These are phyloP conservation scores for Arxiozyma telluris DNA, from an alignment of 1,139 yeast species.

Conservation along the genomic window DNA sequence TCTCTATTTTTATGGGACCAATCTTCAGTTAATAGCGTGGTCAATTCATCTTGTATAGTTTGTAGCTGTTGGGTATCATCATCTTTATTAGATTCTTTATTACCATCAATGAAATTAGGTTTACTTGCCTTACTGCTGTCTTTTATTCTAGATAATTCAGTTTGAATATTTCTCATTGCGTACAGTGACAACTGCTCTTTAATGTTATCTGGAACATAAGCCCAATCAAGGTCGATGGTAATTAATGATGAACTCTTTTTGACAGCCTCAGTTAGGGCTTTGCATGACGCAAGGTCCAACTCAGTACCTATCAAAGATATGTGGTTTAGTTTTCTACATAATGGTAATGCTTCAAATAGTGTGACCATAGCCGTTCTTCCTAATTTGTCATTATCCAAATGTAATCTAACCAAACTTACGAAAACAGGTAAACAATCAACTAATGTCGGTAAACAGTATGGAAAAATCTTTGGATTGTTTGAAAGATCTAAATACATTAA, in stretches of 20 bases:
- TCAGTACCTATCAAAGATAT: slow-evolving; percentile 54
- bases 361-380: slow-evolving; percentile 40
- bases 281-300: slow-evolving; percentile 44
- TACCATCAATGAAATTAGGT: slow-evolving; percentile 1
- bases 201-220: slow-evolving; percentile 41
- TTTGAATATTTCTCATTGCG: slow-evolving; percentile 66
- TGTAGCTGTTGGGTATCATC: slow-evolving; percentile 15
- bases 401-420: slow-evolving; percentile 46
- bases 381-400: slow-evolving; percentile 52
- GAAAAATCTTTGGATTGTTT: slow-evolving; percentile 52
- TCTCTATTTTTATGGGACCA: slow-evolving; percentile 20
- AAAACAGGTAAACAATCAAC: slow-evolving; percentile 51
- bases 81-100: not conserved
- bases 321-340: slow-evolving; percentile 48
- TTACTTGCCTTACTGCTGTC: not conserved
- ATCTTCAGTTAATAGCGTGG: slow-evolving; percentile 26
- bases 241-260: slow-evolving; percentile 48
- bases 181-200: slow-evolving; percentile 56
- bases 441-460: slow-evolving; percentile 34
- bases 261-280: slow-evolving; percentile 50
- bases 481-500: slow-evolving; percentile 60
- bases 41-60: slow-evolving; percentile 30
- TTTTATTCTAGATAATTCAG: slow-evolving; percentile 22
- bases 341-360: slow-evolving; percentile 54
- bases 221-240: slow-evolving; percentile 55